Conservation (phyloP, 495 filamentous ascomycete genomes). For the Talaromyces thailandensis region DNA sequence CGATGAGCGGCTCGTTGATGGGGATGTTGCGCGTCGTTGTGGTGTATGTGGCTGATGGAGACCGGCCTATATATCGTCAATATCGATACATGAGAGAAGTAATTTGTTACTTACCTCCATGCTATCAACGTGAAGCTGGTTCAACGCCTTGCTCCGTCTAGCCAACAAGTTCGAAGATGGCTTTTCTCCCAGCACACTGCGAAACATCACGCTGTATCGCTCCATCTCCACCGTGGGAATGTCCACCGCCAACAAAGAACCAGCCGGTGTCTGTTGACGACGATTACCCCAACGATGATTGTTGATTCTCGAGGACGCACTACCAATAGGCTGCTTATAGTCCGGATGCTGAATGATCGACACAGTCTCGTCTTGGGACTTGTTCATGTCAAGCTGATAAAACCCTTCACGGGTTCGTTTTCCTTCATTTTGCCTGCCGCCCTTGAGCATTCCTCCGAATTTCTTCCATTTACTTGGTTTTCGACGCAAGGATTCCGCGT, state of each 20-base stretch:
- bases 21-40: constrained; percentile 48
- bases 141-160: constrained; percentile 59
- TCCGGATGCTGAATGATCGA: neutral
- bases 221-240: constrained; percentile 78
- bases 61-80: neutral
- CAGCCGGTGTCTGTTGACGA: neutral
- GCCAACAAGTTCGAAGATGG: constrained; percentile 43
- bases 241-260: constrained; percentile 55
- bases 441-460: constrained; percentile 42
- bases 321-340: neutral
- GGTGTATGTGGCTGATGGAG: constrained; percentile 13
- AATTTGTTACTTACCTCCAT: constrained; percentile 17
- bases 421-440: constrained; percentile 1
- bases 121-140: constrained; percentile 47
- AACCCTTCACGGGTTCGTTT: constrained; percentile 10
- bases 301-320: neutral
- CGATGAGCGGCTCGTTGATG: constrained; percentile 47
- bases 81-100: neutral
- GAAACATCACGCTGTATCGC: constrained; percentile 93
- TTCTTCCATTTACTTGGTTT: constrained; percentile 51
- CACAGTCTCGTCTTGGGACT: constrained; percentile 9
- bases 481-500: constrained; percentile 17
- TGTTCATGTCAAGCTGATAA: constrained; percentile 17
- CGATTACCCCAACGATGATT: neutral
- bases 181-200: constrained; percentile 51